phyloP scores from a whole-genome alignment of 495 filamentous ascomycete genomes.

The Tuber magnatum region DNA sequence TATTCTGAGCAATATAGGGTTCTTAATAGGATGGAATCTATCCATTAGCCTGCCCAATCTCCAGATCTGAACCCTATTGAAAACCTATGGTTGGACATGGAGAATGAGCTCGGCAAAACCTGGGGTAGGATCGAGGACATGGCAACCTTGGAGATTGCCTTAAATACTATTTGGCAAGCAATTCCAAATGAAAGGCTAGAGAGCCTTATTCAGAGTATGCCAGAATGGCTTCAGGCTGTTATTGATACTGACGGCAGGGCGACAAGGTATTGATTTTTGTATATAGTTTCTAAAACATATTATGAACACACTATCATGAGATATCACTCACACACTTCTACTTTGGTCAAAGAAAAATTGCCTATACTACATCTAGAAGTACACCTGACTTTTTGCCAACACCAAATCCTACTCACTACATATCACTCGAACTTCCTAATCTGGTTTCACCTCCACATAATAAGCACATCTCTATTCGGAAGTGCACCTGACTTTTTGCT shows the following conservation, averaged over 20 bases:
- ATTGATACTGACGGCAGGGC: not conserved
- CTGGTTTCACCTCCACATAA: too few relatives aligned
- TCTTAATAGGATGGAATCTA: not conserved
- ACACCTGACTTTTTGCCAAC: too few relatives aligned
- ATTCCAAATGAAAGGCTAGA: not conserved
- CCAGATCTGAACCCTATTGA: not conserved
- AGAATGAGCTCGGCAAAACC: not conserved
- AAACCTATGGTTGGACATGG: not conserved
- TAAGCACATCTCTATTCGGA: too few relatives aligned
- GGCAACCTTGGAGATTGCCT: not conserved
- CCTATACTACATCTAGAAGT: too few relatives aligned
- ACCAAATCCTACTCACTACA: too few relatives aligned
- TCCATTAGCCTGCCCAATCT: not conserved
- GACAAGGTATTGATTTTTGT: slow-evolving; percentile 6
- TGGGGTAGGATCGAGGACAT: not conserved
- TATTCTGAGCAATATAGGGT: not conserved
- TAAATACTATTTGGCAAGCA: not conserved
- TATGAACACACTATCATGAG: not conserved
- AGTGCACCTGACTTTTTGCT: too few relatives aligned
- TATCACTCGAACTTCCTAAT: too few relatives aligned
- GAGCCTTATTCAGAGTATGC: not conserved
- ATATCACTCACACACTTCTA: not conserved
- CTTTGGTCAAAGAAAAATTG: too few relatives aligned
- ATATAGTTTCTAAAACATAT: not conserved
- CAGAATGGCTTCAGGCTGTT: not conserved